Evolutionary conservation across 2,329 filamentous ascomycete genomes (phyloP).

Genomic region (Phyllosticta citribraziliensis): DNA sequence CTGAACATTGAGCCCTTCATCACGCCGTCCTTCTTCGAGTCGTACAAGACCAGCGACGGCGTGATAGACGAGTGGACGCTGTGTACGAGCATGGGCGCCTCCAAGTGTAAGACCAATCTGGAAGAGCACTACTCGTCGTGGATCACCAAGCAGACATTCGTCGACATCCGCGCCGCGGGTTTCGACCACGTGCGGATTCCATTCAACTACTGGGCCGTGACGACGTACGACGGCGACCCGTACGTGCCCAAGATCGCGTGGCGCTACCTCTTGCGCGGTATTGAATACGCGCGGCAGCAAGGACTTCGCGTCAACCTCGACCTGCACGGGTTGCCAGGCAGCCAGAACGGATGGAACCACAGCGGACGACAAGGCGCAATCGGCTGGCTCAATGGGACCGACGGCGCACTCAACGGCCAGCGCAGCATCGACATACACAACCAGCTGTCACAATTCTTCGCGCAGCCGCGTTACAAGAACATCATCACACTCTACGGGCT

Average conservation of each 20-base stretch:
- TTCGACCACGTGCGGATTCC: slow-evolving; percentile 96
- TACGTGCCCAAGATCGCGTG: slow-evolving; percentile 82
- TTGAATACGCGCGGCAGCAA: slow-evolving; percentile 89
- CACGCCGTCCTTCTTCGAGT: slow-evolving; percentile 77
- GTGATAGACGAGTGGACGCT: slow-evolving; percentile 88
- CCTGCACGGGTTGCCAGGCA: slow-evolving; percentile 81
- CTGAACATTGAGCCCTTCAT: slow-evolving; percentile 91
- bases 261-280: slow-evolving; percentile 84
- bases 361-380: slow-evolving; percentile 74
- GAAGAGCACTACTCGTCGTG: slow-evolving; percentile 90
- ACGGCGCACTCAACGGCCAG: slow-evolving; percentile 68
- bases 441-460: slow-evolving; percentile 81
- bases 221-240: slow-evolving; percentile 73
- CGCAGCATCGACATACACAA: slow-evolving; percentile 81
- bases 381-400: slow-evolving; percentile 81
- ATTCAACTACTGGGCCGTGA: slow-evolving; percentile 90
- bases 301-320: slow-evolving; percentile 89
- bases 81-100: slow-evolving; percentile 56
- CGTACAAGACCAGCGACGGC: slow-evolving; percentile 48
- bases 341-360: slow-evolving; percentile 97
- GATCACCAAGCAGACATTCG: slow-evolving; percentile 74
- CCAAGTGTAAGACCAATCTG: slow-evolving; percentile 54
- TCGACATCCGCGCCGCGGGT: slow-evolving; percentile 74
- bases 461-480: slow-evolving; percentile 85
- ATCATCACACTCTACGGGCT: slow-evolving; percentile 88